These are phyloP conservation scores for Pseudopithomyces maydicus DNA, from an alignment of 2,329 filamentous ascomycete species.

Conservation along the genomic window DNA sequence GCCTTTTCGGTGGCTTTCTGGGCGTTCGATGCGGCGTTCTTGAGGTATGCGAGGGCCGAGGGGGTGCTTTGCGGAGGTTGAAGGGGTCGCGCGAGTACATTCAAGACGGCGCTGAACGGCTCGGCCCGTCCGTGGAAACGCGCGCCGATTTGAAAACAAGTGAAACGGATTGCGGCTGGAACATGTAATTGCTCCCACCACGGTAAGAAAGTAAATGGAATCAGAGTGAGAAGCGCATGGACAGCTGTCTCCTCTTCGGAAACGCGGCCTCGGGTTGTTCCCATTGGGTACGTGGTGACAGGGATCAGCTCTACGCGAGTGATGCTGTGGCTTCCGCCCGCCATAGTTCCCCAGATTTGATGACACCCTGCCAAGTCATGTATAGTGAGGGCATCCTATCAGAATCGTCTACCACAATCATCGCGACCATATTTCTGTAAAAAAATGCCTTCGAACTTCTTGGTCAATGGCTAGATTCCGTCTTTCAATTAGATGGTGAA, in stretches of 20 bases:
- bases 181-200: not conserved
- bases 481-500: not conserved
- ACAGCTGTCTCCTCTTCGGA: constrained; percentile 8
- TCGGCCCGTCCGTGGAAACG: constrained; percentile 1
- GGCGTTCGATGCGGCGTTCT: constrained; percentile 37
- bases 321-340: not conserved
- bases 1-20: constrained; percentile 26
- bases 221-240: not conserved
- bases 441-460: too few relatives aligned
- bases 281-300: constrained; percentile 12
- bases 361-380: not conserved
- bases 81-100: constrained; percentile 56
- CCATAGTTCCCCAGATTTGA: not conserved
- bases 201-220: not conserved
- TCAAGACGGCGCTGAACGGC: constrained; percentile 3
- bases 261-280: not conserved
- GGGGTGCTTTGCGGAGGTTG: constrained; percentile 46
- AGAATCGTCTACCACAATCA: too few relatives aligned
- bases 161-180: not conserved
- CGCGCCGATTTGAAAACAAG: not conserved
- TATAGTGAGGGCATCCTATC: not conserved
- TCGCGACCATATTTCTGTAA: too few relatives aligned
- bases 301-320: constrained; percentile 2
- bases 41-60: constrained; percentile 37
- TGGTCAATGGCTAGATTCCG: not conserved